These are phyloP conservation scores for Blastocystis sp. DNA, from an alignment of 352 stramenopile genomes.

Conservation along the genomic window DNA sequence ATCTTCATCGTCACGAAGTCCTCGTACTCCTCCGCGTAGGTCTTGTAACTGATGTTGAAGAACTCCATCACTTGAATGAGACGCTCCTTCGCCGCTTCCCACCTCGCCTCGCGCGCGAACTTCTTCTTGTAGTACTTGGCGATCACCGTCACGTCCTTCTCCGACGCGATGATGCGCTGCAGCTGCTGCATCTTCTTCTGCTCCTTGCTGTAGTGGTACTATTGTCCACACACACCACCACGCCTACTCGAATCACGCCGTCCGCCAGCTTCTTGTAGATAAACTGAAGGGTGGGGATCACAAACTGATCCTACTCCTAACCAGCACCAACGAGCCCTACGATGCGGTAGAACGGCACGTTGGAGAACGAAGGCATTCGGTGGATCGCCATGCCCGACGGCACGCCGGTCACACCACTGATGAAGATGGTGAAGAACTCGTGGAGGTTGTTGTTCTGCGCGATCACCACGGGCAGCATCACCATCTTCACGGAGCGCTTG, in stretches of 20 bases:
- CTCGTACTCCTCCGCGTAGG: constrained; percentile 68
- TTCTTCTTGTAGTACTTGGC: constrained; percentile 57
- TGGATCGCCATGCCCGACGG: constrained; percentile 39
- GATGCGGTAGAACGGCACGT: constrained; percentile 48
- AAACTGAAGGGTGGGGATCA: constrained; percentile 19
- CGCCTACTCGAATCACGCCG: constrained; percentile 10
- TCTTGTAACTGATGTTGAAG: constrained; percentile 53
- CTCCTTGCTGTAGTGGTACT: constrained; percentile 45
- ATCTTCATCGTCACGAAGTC: constrained; percentile 54
- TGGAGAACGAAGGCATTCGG: constrained; percentile 33
- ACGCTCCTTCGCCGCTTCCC: constrained; percentile 61
- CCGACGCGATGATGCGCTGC: constrained; percentile 16
- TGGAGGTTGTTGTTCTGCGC: constrained; percentile 70
- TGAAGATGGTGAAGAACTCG: constrained; percentile 72
- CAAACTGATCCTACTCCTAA: constrained; percentile 44
- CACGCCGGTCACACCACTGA: constrained; percentile 62
- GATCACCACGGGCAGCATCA: constrained; percentile 61
- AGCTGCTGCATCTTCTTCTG: constrained; percentile 62
- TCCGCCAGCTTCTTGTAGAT: constrained; percentile 45
- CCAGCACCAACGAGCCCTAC: neutral
- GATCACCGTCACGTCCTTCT: constrained; percentile 39
- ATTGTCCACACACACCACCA: neutral
- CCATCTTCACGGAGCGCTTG: constrained; percentile 69
- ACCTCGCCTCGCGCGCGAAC: constrained; percentile 60
- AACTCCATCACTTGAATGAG: constrained; percentile 13